Evolutionary conservation across 2,329 filamentous ascomycete species (phyloP), one percentile per base, ranked within the genome.

Genomic region (Alternaria longipes): DNA sequence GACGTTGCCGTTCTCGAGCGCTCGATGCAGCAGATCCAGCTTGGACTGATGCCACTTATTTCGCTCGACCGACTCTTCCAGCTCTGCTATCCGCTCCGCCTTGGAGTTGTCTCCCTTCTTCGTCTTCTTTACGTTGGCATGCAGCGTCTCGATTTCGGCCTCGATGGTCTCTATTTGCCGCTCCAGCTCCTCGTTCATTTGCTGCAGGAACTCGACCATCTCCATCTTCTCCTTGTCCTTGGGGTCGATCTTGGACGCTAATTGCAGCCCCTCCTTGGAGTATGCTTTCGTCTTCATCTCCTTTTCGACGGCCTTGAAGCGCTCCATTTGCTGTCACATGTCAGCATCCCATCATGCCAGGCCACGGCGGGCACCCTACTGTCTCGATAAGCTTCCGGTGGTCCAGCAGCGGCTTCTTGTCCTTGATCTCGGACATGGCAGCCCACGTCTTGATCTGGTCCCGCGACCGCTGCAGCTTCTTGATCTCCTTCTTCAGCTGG

Each of bases 371-470:
- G 51, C 45, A 55, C 55, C 88, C 72, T 84, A 98, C 94, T 84
- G 94, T 97, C 86, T 99, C 95, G 81, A 99, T 99, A 79, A 96
- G 87, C 83, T 94, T 95, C 79, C 95, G 88, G 81, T 99, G 90
- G 75, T 99, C 95, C 76, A 97, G 83, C 78, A 99, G 83, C 72
- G 94, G 94, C 79, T 91, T 91, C 86, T 99, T 99, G 85, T 99
- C 95, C 86, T 99, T 99, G 87, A 99, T 97, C 79, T 99, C 95
- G 84, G 97, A 97, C 82, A 92, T 94, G 59, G 93, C 92, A 3
- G 94, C 94, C 95, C 95, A 99, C 86, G 94, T 96, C 85, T 99
- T 99, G 85, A 99, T 98, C 84, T 98, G 95, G 81, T 99, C 95
- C 76, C 95, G 91, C 80, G 95, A 90, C 74, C 95, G 88, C 82